A percentile compares a stretch with the other conserved stretches of the same genome.
Evolutionary conservation across 2,329 filamentous ascomycete genomes (phyloP).

Genomic region (Trichoderma semiorbis): DNA sequence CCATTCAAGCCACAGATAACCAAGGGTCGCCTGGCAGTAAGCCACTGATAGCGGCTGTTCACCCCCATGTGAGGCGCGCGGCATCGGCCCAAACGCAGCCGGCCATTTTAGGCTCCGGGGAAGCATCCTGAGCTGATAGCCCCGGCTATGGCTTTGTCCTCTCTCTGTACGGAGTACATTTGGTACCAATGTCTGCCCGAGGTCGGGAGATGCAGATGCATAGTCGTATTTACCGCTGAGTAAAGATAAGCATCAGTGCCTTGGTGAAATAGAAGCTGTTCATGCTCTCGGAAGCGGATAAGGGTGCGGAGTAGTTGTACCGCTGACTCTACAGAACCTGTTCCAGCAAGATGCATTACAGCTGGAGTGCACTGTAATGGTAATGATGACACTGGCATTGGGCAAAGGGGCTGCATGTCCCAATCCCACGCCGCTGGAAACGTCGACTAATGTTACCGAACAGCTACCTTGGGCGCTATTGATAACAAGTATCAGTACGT

Average conservation of each 20-base stretch:
- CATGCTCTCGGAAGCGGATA: not conserved
- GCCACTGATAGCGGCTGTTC: not conserved
- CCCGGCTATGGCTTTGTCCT: not conserved
- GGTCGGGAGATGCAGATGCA: no score
- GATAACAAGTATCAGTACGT: not conserved
- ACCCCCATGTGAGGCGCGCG: not conserved
- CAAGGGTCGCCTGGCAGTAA: not conserved
- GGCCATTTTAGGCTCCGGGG: constrained; percentile 1
- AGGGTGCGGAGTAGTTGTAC: not conserved
- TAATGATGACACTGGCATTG: not conserved
- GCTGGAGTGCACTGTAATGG: not conserved
- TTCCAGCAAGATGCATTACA: not conserved
- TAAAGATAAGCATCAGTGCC: not conserved
- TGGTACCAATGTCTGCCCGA: not conserved
- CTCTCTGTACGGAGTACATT: not conserved
- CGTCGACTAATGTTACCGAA: not conserved
- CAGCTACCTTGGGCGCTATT: not conserved
- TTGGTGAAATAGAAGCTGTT: not conserved
- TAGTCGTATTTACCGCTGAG: not conserved
- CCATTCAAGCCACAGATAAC: constrained; percentile 10
- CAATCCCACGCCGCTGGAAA: not conserved
- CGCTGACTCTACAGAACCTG: not conserved
- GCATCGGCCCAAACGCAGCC: constrained; percentile 2
- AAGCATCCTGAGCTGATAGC: not conserved
- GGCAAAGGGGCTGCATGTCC: not conserved